Percentiles rank a stretch among this genome's conserved stretches.
These are phyloP conservation scores for Emmonsia crescens DNA, from an alignment of 2,329 filamentous ascomycete species.

Conservation along the genomic window DNA sequence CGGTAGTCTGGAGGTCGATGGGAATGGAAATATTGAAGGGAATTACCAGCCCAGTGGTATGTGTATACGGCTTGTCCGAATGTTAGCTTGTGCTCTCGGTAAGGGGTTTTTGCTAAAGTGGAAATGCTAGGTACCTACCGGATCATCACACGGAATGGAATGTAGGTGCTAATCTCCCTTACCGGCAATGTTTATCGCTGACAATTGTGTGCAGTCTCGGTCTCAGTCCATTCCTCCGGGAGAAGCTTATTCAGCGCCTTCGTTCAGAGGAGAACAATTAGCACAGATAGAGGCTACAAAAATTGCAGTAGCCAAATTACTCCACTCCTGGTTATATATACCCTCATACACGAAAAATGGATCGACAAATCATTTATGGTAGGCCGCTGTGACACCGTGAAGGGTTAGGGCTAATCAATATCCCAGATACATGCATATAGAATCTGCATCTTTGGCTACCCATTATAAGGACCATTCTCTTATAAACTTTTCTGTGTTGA, in stretches of 20 bases:
- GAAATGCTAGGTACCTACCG: conserved; percentile 43
- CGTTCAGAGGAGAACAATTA: conserved; percentile 22
- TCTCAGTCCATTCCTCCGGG: conserved; percentile 39
- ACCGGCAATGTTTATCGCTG: neutral
- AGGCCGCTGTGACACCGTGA: neutral
- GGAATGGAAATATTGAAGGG: conserved; percentile 44
- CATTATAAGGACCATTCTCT: neutral
- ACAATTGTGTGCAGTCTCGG: conserved; percentile 28
- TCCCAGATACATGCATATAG: no score
- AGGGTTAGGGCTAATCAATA: neutral
- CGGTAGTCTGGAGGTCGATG: conserved; percentile 53
- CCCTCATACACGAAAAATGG: neutral
- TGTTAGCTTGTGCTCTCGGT: neutral
- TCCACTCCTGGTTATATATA: neutral
- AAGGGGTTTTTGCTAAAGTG: neutral
- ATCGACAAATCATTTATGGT: neutral
- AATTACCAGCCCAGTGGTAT: conserved; percentile 49
- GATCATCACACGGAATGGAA: conserved; percentile 48
- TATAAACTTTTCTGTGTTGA: neutral
- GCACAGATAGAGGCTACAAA: conserved; percentile 12
- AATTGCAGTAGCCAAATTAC: neutral
- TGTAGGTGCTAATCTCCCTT: conserved; percentile 31
- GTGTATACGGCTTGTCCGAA: conserved; percentile 4
- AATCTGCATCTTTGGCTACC: neutral
- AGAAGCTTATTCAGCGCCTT: conserved; percentile 40